Base-by-base conservation (phyloP, 1,284 basidiomycete species). In the Chondrostereum purpureum region DNA sequence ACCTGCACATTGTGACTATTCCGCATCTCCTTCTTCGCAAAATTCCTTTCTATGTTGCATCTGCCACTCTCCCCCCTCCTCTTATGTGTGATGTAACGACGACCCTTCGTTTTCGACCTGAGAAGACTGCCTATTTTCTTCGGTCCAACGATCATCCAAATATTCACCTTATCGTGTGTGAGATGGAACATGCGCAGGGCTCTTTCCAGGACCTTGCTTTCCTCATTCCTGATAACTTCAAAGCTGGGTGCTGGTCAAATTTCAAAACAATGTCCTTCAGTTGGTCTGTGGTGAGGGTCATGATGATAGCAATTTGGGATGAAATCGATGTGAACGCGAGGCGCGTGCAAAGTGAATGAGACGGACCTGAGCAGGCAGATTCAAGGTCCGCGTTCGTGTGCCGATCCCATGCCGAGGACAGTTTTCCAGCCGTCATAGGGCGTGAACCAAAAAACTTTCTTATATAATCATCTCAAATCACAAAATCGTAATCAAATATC, bases 31-130 rank as follows among this genome's bases (percentile, higher is more conserved):
- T 68, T 8, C 52, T 59, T 3, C 37, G 47, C 3, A 17, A 50
- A 5, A 54, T 61, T 1, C 59, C 55, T 1, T 62, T 65, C 41
- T 57, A 63, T 21, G 44, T 62, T 5, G 53, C 58, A 0, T 67
- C 66, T 3, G 66, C 64, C 0, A 70, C 68, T 0, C 55, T 70
- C 0, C 61, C 66, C 1, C 18, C 42, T 1, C 34, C 38, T 0
- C 41, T 64, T 0, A 52, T 63, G 0, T 12, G 22, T 0, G 59
- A 63, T 17, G 49, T 68, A 1, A 41, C 45, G 18, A 16, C 49
- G 2, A 58, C 49, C 0, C 53, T 66, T 1, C 48, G 45, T 0
- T 39, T 64, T 1, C 41, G 41, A 4, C 18, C 44, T 0, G 42
- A 53, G 2, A 49, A 59, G 1, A 37, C 39, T 11, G 20, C 39